Conservation (phyloP, 441 rosid genomes). For the Erysimum cheiri region DNA sequence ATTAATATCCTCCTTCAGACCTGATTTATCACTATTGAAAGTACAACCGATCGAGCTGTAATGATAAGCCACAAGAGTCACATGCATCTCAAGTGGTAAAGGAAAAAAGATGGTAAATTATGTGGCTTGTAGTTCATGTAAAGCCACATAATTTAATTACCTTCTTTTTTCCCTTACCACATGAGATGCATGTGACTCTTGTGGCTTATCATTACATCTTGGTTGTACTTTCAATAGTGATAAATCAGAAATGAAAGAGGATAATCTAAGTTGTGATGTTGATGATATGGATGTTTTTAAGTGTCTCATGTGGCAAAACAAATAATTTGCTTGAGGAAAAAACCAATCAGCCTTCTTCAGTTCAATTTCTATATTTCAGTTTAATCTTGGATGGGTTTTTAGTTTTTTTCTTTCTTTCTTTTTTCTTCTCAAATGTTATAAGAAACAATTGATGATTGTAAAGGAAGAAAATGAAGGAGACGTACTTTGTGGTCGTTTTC, state of each 20-base stretch:
- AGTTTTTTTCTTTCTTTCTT: background rate
- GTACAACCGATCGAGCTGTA: background rate
- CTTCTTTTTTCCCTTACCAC: too few species aligned
- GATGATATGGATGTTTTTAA: slow-evolving; percentile 40
- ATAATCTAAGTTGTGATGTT: slow-evolving; percentile 9
- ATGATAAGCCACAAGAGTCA: background rate
- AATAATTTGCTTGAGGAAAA: slow-evolving; percentile 46
- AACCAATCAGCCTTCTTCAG: background rate
- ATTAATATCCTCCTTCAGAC: background rate
- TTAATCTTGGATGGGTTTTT: slow-evolving; percentile 5
- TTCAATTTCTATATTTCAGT: background rate
- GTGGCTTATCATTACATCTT: background rate
- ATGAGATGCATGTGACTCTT: too few species aligned
- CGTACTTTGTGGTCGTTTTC: too few species aligned
- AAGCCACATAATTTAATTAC: too few species aligned
- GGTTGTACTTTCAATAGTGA: slow-evolving; percentile 39
- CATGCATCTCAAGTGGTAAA: too few species aligned
- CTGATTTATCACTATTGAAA: too few species aligned
- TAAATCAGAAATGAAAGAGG: slow-evolving; percentile 42
- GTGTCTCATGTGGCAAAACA: slow-evolving; percentile 50
- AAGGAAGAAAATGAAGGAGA: too few species aligned
- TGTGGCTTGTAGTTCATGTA: slow-evolving; percentile 20
- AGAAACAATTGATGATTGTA: too few species aligned
- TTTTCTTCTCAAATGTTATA: too few species aligned
- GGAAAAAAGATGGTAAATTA: too few species aligned